Evolutionary conservation across 202 grass and related monocot species (phyloP).

Genomic region (Miscanthus sacchariflorus): DNA sequence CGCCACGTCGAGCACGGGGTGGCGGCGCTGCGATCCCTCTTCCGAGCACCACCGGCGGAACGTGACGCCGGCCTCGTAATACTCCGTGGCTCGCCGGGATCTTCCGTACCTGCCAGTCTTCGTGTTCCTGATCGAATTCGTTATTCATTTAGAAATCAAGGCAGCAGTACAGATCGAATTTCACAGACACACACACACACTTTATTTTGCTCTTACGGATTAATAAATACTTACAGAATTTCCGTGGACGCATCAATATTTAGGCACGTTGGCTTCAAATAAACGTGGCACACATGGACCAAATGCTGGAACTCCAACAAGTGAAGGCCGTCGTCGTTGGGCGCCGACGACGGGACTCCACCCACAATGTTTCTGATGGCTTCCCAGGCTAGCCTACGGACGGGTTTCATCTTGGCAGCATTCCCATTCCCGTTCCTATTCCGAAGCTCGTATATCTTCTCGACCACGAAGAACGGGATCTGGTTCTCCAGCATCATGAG

Average conservation of each 20-base stretch:
- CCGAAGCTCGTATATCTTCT: background rate
- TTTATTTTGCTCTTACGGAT: too few relatives aligned
- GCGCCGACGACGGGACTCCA: background rate
- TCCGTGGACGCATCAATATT: too few relatives aligned
- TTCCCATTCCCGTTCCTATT: background rate
- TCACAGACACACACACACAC: too few relatives aligned
- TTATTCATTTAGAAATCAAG: too few relatives aligned
- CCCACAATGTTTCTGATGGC: background rate
- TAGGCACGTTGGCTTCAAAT: constrained; percentile 4
- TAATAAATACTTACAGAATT: too few relatives aligned
- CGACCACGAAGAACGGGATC: background rate
- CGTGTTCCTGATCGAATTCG: too few relatives aligned
- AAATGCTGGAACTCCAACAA: background rate
- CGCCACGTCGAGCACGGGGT: constrained; percentile 14
- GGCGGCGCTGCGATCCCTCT: background rate
- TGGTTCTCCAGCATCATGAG: constrained; percentile 27
- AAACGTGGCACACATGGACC: constrained; percentile 24
- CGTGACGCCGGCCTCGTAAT: constrained; percentile 29
- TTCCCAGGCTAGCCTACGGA: background rate
- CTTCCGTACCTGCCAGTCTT: background rate
- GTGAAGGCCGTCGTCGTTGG: too few relatives aligned
- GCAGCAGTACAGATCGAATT: too few relatives aligned
- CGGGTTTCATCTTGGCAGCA: background rate
- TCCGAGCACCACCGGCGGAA: background rate
- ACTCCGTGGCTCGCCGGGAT: constrained; percentile 17